Evolutionary conservation across 306 rosid genomes (phyloP).

Genomic region (Prosopis cineraria): DNA sequence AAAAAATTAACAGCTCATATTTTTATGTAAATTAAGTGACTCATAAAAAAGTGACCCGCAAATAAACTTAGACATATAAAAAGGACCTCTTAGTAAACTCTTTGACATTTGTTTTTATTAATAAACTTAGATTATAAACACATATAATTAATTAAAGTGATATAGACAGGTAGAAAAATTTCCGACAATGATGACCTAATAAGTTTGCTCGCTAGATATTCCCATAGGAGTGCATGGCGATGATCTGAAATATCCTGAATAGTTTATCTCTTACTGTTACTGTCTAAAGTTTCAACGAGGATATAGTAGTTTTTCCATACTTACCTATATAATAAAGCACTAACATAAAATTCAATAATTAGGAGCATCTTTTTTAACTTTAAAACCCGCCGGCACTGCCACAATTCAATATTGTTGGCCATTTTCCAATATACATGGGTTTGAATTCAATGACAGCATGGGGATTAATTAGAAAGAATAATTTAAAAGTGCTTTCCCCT

Average conservation of each 20-base stretch:
- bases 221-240: neutral
- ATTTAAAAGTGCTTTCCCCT: neutral
- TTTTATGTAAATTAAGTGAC: too few relatives aligned
- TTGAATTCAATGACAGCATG: neutral
- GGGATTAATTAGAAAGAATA: neutral
- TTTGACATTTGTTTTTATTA: neutral
- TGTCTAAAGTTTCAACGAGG: conserved; percentile 15
- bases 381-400: neutral
- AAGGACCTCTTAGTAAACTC: neutral
- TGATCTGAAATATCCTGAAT: neutral
- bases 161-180: neutral
- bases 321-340: neutral
- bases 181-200: neutral
- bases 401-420: neutral
- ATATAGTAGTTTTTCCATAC: conserved; percentile 27
- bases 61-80: too few relatives aligned
- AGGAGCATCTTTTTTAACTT: conserved; percentile 6
- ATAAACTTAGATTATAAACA: neutral
- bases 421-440: neutral
- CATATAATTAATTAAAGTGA: neutral
- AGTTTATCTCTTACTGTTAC: neutral
- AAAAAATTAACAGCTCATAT: too few relatives aligned
- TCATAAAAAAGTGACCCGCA: too few relatives aligned
- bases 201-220: neutral
- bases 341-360: conserved; percentile 13